Percentiles rank a stretch among this genome's conserved stretches.
phyloP scores from a whole-genome alignment of 306 rosid genomes.

The Gynostemma pentaphyllum region DNA sequence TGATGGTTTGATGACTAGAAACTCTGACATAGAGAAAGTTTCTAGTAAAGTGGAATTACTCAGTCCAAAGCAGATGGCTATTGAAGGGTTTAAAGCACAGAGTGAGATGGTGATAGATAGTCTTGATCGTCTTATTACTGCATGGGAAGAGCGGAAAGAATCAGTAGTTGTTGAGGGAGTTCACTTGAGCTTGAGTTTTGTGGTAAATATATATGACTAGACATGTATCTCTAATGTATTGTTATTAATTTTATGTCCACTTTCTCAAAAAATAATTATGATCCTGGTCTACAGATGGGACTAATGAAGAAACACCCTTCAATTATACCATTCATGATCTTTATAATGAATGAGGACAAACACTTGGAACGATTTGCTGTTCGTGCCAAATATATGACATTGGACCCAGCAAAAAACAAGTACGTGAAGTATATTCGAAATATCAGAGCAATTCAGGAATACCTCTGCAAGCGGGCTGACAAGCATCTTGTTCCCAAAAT shows the following conservation, averaged over 20 bases:
- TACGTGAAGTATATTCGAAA: conserved; percentile 91
- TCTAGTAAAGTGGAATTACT: conserved; percentile 34
- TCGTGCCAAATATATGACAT: conserved; percentile 95
- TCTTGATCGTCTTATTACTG: conserved; percentile 91
- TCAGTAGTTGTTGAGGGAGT: conserved; percentile 97
- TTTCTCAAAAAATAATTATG: background rate
- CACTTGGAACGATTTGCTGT: conserved; percentile 96
- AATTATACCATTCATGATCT: conserved; percentile 87
- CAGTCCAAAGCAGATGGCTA: conserved; percentile 81
- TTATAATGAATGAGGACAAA: conserved; percentile 86
- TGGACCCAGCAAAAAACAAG: conserved; percentile 91
- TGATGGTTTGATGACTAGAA: conserved; percentile 28
- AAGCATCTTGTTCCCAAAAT: conserved; percentile 97
- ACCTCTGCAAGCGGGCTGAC: conserved; percentile 92
- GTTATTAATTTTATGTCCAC: background rate
- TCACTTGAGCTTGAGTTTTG: conserved; percentile 94
- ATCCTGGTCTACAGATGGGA: conserved; percentile 60
- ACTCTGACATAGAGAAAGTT: conserved; percentile 34
- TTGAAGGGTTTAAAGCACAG: conserved; percentile 94
- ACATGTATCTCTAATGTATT: background rate
- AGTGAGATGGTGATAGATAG: conserved; percentile 99
- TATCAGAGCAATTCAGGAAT: conserved; percentile 93
- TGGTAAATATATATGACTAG: conserved; percentile 29
- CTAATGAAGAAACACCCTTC: conserved; percentile 98
- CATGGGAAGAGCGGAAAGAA: conserved; percentile 93